These are phyloP conservation scores for Ormosia semicastrata DNA, from an alignment of 306 rosid species.

Conservation along the genomic window DNA sequence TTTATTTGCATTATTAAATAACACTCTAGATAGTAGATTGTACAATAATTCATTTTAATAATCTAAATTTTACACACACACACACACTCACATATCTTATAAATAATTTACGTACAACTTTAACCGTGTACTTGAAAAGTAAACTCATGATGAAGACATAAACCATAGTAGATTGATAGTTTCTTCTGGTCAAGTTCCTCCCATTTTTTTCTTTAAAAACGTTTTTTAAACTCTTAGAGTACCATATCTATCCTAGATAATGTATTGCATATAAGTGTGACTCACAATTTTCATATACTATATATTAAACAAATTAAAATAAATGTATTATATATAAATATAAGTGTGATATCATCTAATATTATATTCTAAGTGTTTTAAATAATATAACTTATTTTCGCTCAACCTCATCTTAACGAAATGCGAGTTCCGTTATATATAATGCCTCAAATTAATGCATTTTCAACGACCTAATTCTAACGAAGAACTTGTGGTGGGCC, in stretches of 20 bases:
- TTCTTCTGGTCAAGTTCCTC: neutral
- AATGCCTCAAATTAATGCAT: neutral
- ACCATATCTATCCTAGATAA: too few species aligned
- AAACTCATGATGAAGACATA: neutral
- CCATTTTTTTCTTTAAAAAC: neutral
- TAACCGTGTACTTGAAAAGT: neutral
- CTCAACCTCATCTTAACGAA: too few species aligned
- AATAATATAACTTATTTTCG: too few species aligned
- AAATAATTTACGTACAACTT: neutral
- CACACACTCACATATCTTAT: neutral
- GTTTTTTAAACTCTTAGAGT: too few species aligned
- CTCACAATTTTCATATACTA: too few species aligned
- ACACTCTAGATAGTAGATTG: neutral
- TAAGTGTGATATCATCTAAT: too few species aligned
- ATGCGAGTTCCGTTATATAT: too few species aligned
- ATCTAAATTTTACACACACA: neutral
- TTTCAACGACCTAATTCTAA: conserved; percentile 30
- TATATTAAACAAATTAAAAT: too few species aligned
- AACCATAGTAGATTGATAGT: neutral
- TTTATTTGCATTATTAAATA: neutral
- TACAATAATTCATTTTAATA: neutral
- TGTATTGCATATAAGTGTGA: too few species aligned
- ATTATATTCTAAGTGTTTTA: too few species aligned
- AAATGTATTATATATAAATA: too few species aligned
- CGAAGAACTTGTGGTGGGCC: conserved; percentile 22